Base-by-base conservation (phyloP, 129 eudicot species). In the Chrysanthemum seticuspe region DNA sequence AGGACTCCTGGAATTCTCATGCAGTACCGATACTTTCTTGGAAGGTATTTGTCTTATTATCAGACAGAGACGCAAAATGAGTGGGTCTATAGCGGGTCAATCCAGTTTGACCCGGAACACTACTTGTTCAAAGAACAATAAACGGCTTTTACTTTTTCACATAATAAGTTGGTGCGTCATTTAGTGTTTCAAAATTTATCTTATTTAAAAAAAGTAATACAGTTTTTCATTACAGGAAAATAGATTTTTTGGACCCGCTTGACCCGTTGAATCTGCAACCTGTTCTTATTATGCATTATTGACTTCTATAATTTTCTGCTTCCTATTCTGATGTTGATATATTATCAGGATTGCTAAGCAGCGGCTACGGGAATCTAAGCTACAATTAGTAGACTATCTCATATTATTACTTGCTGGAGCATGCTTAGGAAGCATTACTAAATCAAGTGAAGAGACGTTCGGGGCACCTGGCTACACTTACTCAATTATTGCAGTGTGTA, bases 391-490 rank as follows among this genome's bases (percentile, higher is more conserved):
- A 60, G 98, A 93, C 78, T 93, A 89, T 83, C 92, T 93, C 47
- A 93, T 93, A 67, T 71, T 93, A 63, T 77, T 93, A 74, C 87
- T 93, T 58, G 98, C 96, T 56, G 98, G 98, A 12, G 98, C 98
- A 52, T 85, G 97, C 67, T 87, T 93, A 74, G 98, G 98, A 63
- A 74, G 87, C 10, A 81, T 93, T 60, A 75, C 85, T 13, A 87
- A 83, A 84, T 80, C 86, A 36, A 87, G 76, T 12, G 98, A 87
- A 80, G 90, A 71, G 67, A 83, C 76, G 25, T 93, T 93, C 68
- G 98, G 97, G 15, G 87, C 89, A 45, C 85, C 86, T 80, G 97
- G 90, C 40, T 93, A 93, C 73, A 89, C 95, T 29, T 86, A 93
- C 69, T 87, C 98, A 27, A 83, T 93, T 65, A 93, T 93, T 71